phyloP scores from a whole-genome alignment of 345 rosid genomes.

The Sisymbrium irio region DNA sequence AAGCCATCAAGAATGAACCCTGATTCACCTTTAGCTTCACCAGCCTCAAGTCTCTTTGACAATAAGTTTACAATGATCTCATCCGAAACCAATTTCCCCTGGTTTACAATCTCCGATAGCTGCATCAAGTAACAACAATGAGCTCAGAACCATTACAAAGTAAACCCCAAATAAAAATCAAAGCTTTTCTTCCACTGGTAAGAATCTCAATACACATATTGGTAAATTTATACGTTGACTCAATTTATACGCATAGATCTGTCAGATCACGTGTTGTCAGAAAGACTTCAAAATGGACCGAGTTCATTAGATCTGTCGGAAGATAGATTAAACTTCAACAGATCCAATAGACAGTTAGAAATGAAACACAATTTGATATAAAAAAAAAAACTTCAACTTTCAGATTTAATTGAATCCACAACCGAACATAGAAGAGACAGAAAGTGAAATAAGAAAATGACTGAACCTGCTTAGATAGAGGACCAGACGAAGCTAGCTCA shows the following conservation, averaged over 20 bases:
- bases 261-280: too few relatives aligned
- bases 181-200: not conserved
- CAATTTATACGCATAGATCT: not conserved
- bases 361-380: not conserved
- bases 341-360: constrained; percentile 11
- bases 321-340: not conserved
- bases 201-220: not conserved
- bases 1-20: constrained; percentile 96
- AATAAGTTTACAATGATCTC: constrained; percentile 66
- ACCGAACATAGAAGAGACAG: not conserved
- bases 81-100: constrained; percentile 82
- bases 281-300: not conserved
- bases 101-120: constrained; percentile 84
- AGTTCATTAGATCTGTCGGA: constrained; percentile 10
- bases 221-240: not conserved
- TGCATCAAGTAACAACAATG: constrained; percentile 28
- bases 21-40: constrained; percentile 83
- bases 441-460: not conserved
- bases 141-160: not conserved
- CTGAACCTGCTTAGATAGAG: constrained; percentile 66
- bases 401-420: not conserved
- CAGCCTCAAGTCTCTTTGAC: constrained; percentile 77
- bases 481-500: constrained; percentile 73
- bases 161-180: not conserved
- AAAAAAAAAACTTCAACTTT: not conserved